phyloP scores from a whole-genome alignment of 2,329 filamentous ascomycete genomes.

The Tolypocladium endophyticum region DNA sequence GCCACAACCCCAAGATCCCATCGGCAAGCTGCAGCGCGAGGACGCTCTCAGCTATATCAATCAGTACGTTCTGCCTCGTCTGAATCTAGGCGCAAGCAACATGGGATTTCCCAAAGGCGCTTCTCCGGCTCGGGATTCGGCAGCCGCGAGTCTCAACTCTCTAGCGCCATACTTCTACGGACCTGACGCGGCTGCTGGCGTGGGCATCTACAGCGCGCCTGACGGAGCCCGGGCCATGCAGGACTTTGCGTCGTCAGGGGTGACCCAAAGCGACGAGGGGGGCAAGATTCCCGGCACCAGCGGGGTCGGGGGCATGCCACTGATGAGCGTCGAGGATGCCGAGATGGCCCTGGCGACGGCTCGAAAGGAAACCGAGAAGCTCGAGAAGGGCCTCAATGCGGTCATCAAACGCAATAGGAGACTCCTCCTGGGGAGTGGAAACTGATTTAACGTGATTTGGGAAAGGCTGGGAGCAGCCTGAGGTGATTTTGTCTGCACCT shows the following conservation, averaged over 20 bases:
- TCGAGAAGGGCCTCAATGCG: slow-evolving; percentile 51
- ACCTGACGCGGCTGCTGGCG: slow-evolving; percentile 31
- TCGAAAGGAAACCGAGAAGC: slow-evolving; percentile 48
- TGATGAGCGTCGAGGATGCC: slow-evolving; percentile 53
- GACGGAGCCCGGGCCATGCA: slow-evolving; percentile 23
- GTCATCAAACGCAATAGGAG: slow-evolving; percentile 50
- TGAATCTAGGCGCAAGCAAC: slow-evolving; percentile 41
- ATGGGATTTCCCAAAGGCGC: slow-evolving; percentile 27
- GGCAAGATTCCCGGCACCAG: slow-evolving; percentile 17
- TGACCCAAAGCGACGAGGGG: slow-evolving; percentile 15
- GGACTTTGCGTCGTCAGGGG: slow-evolving; percentile 19
- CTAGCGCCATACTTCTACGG: slow-evolving; percentile 47
- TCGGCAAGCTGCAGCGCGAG: slow-evolving; percentile 55
- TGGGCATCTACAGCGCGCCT: slow-evolving; percentile 30
- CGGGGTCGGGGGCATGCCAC: slow-evolving; percentile 32
- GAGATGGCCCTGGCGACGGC: slow-evolving; percentile 43
- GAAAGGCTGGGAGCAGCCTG: background rate
- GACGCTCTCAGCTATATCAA: slow-evolving; percentile 60
- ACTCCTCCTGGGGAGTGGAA: slow-evolving; percentile 30
- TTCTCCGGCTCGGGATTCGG: slow-evolving; percentile 30
- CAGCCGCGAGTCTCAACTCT: slow-evolving; percentile 40
- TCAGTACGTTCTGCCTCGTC: slow-evolving; percentile 53
- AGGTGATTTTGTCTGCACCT: background rate
- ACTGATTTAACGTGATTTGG: slow-evolving; percentile 5
- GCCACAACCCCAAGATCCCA: slow-evolving; percentile 42